phyloP scores from a whole-genome alignment of 495 filamentous ascomycete species.

The Hypoxylon lienhwacheense region DNA sequence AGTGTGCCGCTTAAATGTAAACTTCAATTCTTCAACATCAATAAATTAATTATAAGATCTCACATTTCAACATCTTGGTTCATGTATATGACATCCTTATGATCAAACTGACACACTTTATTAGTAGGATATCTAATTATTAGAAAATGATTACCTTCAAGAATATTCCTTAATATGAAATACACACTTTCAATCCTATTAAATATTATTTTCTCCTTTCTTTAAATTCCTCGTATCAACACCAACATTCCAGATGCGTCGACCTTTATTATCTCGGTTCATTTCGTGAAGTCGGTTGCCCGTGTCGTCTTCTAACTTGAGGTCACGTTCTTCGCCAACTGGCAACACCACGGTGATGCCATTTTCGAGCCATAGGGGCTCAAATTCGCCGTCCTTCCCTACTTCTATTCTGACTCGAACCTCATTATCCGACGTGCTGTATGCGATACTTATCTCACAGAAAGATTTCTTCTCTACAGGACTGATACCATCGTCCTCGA shows the following conservation, averaged over 20 bases:
- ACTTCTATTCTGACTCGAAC: constrained; percentile 45
- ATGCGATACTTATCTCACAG: constrained; percentile 51
- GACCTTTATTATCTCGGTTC: constrained; percentile 29
- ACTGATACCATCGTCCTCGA: constrained; percentile 66
- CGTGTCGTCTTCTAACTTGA: constrained; percentile 41
- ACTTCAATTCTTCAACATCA: too few relatives aligned
- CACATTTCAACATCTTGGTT: too few relatives aligned
- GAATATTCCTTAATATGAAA: too few relatives aligned
- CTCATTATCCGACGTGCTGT: constrained; percentile 44
- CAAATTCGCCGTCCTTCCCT: constrained; percentile 45
- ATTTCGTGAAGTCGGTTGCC: constrained; percentile 16
- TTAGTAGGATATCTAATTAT: too few relatives aligned
- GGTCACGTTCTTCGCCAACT: constrained; percentile 52
- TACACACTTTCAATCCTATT: too few relatives aligned
- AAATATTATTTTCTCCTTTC: constrained; percentile 1
- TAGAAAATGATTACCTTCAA: too few relatives aligned
- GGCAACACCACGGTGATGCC: constrained; percentile 56
- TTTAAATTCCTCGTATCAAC: constrained; percentile 14
- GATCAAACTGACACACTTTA: too few relatives aligned
- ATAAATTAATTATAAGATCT: too few relatives aligned
- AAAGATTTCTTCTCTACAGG: constrained; percentile 42
- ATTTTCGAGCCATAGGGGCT: constrained; percentile 52
- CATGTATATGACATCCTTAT: too few relatives aligned
- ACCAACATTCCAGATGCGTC: constrained; percentile 29
- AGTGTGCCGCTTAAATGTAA: too few relatives aligned